These are phyloP conservation scores for Dioscorea alata DNA, from an alignment of 106 monocot species.

Conservation along the genomic window DNA sequence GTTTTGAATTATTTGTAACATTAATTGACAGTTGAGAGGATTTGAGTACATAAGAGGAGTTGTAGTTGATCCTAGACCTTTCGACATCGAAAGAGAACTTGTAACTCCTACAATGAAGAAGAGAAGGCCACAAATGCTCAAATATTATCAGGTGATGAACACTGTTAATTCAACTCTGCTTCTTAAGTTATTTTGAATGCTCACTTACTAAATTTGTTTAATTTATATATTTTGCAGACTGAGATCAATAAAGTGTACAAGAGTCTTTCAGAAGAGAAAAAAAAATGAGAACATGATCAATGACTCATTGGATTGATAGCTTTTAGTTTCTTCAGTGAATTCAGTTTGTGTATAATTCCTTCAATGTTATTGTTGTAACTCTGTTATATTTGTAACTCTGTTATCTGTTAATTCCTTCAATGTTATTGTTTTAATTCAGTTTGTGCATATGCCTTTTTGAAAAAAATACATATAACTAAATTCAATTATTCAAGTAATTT, in stretches of 20 bases:
- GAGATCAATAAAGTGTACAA: conserved; percentile 40
- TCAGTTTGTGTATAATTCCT: no score
- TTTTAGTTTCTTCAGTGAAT: no score
- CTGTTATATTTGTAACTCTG: no score
- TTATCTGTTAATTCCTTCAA: no score
- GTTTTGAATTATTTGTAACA: not conserved
- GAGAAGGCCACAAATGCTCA: conserved; percentile 64
- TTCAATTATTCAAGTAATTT: no score
- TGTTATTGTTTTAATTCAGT: no score
- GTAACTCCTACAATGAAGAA: conserved; percentile 95
- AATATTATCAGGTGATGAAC: conserved; percentile 66
- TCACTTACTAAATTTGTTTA: not conserved
- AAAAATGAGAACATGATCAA: not conserved
- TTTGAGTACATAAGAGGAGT: conserved; percentile 81
- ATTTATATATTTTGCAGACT: conserved; percentile 15
- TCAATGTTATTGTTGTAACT: no score
- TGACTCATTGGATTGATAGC: no score
- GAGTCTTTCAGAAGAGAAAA: conserved; percentile 5
- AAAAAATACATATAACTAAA: no score
- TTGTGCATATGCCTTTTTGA: no score
- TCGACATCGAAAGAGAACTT: conserved; percentile 77
- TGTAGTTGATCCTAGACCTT: conserved; percentile 60
- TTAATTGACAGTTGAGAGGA: conserved; percentile 51
- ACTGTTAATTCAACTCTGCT: not conserved
- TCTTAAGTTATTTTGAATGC: not conserved